A percentile compares a stretch with the other conserved stretches of the same genome.
phyloP scores from a whole-genome alignment of 768 basidiomycete genomes.

The Kondoa subrosea region DNA sequence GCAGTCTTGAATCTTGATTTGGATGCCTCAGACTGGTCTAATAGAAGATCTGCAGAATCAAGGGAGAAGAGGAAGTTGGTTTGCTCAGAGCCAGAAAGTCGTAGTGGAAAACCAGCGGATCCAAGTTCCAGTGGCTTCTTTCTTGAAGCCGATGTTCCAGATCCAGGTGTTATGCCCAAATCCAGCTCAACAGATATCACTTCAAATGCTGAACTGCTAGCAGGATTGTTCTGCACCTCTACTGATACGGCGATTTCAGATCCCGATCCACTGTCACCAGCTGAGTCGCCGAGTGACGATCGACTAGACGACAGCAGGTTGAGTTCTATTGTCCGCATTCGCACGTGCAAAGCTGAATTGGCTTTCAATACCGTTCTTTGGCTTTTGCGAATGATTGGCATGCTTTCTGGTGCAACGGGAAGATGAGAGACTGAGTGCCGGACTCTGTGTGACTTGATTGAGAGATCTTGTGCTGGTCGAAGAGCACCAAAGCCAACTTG shows the following conservation, averaged over 20 bases:
- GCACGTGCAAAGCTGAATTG: background rate
- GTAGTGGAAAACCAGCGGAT: background rate
- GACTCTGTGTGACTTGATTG: background rate
- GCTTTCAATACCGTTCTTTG: background rate
- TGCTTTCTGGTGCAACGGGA: background rate
- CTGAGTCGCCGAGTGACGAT: no score
- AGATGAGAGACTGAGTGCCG: background rate
- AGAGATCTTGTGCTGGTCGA: background rate
- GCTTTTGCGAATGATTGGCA: background rate
- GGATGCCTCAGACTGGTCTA: background rate
- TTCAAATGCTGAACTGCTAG: background rate
- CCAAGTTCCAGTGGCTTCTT: background rate
- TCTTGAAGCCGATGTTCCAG: background rate
- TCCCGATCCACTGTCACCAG: background rate
- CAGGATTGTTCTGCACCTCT: conserved; percentile 1
- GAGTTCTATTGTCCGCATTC: conserved; percentile 2
- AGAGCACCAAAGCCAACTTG: background rate
- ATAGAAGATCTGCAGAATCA: background rate
- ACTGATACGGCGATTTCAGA: background rate
- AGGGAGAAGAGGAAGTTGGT: background rate
- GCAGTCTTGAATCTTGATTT: background rate
- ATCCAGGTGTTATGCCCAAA: background rate
- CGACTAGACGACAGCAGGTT: background rate
- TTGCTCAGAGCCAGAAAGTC: background rate
- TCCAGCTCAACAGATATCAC: background rate